Conservation (phyloP, 352 stramenopile genomes). For the Phytopythium ostracodes region DNA sequence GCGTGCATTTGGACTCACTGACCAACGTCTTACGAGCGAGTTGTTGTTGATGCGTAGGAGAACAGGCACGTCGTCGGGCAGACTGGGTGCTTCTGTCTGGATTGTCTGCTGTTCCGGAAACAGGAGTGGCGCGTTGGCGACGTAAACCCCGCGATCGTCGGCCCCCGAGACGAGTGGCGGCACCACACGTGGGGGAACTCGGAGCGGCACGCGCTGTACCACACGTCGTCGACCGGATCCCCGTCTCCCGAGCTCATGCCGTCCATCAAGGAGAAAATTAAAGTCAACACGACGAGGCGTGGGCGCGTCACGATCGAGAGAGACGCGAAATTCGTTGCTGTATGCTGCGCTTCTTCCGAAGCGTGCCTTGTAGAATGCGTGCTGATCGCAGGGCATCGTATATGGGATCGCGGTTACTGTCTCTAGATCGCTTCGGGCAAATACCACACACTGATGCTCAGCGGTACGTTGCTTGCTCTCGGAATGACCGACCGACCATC, state of each 20-base stretch:
- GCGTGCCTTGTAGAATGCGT: too few relatives aligned
- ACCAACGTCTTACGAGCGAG: neutral
- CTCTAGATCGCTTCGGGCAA: slow-evolving; percentile 62
- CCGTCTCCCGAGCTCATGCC: slow-evolving; percentile 31
- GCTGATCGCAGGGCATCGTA: too few relatives aligned
- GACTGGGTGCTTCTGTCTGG: slow-evolving; percentile 69
- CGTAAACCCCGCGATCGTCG: slow-evolving; percentile 56
- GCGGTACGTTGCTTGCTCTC: slow-evolving; percentile 22
- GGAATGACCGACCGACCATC: too few relatives aligned
- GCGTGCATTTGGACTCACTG: too few relatives aligned
- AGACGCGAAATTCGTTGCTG: slow-evolving; percentile 62
- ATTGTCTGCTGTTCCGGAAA: slow-evolving; percentile 65
- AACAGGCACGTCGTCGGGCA: slow-evolving; percentile 54
- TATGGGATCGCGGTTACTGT: neutral
- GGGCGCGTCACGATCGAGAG: slow-evolving; percentile 42
- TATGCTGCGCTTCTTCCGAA: slow-evolving; percentile 8
- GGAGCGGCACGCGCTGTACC: slow-evolving; percentile 42
- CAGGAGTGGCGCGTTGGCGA: slow-evolving; percentile 78
- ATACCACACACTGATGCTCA: slow-evolving; percentile 73
- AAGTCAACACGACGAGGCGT: slow-evolving; percentile 33
- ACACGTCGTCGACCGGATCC: slow-evolving; percentile 6
- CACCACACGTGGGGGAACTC: slow-evolving; percentile 62
- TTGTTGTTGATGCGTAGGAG: slow-evolving; percentile 16
- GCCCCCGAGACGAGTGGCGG: slow-evolving; percentile 58
- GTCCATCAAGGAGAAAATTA: slow-evolving; percentile 44